Evolutionary conservation across 2,329 filamentous ascomycete species (phyloP), one percentile per base, ranked within the genome.

Genomic region (Sphaerulina musiva): DNA sequence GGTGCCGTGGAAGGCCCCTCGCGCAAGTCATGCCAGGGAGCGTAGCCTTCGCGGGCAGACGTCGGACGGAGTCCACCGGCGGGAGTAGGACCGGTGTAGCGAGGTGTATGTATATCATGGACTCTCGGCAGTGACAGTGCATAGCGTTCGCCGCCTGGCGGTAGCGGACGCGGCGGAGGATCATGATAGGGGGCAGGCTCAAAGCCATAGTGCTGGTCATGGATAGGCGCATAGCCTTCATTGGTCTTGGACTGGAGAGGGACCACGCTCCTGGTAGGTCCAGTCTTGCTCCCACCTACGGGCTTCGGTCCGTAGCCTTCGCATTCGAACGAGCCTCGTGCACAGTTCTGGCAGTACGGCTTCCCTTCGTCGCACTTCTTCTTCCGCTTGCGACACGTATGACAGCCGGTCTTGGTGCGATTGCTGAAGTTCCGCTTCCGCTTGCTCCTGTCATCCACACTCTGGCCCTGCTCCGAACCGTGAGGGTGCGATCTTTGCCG

Each of bases 361-460:
- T 95, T 95, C 51, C 81, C 81, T 75, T 97, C 93, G 68, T 97
- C 92, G 68, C 93, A 97, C 73, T 97, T 97, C 82, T 97, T 97
- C 80, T 97, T 97, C 55, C 92, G 81, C 68, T 83, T 82, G 56
- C 92, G 81, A 70, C 92, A 97, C 5, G 92, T 97, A 72, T 95
- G 83, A 70, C 92, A 97, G 32, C 91, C 90, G 8, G 91, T 96
- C 74, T 97, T 97, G 17, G 92, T 96, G 55, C 92, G 81, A 71
- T 96, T 95, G 74, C 89, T 95, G 67, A 96, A 97, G 66, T 89
- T 88, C 39, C 85, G 79, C 71, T 88, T 88, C 46, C 85, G 74
- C 70, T 86, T 86, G 70, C 86, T 86, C 23, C 54, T 51, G 59
- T 73, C 61, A n/a, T 50, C 38, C 10, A 54, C 42, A 31, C 20